Percentiles rank a stretch among this genome's conserved stretches.
Evolutionary conservation across 495 filamentous ascomycete species (phyloP).

Genomic region (Trichoderma orchidacearum): DNA sequence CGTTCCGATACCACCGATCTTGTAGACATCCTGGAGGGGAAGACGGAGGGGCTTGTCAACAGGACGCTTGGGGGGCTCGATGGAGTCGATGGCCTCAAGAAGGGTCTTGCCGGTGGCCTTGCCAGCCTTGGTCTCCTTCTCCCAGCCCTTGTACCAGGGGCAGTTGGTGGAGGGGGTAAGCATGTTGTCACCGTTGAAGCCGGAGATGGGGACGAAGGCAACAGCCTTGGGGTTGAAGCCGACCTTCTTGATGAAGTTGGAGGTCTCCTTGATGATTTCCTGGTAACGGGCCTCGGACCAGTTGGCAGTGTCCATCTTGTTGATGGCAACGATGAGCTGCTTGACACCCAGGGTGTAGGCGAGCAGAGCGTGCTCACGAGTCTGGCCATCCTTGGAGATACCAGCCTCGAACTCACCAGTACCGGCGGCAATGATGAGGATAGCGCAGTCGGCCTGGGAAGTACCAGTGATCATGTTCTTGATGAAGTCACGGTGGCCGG

Average conservation of each 20-base stretch:
- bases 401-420: slow-evolving; percentile 99
- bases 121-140: slow-evolving; percentile 94
- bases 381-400: slow-evolving; percentile 99
- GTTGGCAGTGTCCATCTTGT: slow-evolving; percentile 99
- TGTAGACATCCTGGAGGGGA: slow-evolving; percentile 99
- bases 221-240: slow-evolving; percentile 98
- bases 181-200: slow-evolving; percentile 99
- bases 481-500: slow-evolving; percentile 99
- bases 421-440: slow-evolving; percentile 99
- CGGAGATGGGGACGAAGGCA: slow-evolving; percentile 98
- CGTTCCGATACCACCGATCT: slow-evolving; percentile 99
- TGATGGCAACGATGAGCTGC: slow-evolving; percentile 99
- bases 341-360: slow-evolving; percentile 99
- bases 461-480: slow-evolving; percentile 99
- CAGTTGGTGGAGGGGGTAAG: slow-evolving; percentile 82
- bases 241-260: slow-evolving; percentile 99
- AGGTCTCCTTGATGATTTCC: slow-evolving; percentile 99
- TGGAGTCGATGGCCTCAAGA: slow-evolving; percentile 95
- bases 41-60: slow-evolving; percentile 98
- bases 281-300: slow-evolving; percentile 94
- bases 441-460: slow-evolving; percentile 97
- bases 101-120: slow-evolving; percentile 93
- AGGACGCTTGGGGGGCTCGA: slow-evolving; percentile 84
- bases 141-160: slow-evolving; percentile 99
- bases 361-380: slow-evolving; percentile 99